A percentile compares a stretch with the other conserved stretches of the same genome.
Evolutionary conservation across 2,329 filamentous ascomycete genomes (phyloP).

Genomic region (Penicillium sp.): DNA sequence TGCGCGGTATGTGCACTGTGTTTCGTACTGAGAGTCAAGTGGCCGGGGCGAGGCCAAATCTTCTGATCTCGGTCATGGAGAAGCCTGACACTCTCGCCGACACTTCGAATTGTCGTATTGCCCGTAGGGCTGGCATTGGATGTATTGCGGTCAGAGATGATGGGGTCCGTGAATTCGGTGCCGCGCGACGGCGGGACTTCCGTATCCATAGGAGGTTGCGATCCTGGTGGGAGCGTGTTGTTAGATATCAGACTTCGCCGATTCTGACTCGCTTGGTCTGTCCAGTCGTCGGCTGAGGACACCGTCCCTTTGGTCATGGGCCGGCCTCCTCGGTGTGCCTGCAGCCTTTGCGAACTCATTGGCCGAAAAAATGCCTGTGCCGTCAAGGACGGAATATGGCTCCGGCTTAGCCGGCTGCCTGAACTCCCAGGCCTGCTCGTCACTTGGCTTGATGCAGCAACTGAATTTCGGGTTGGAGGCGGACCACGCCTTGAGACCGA

Average conservation of each 20-base stretch:
- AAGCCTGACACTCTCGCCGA: slow-evolving; percentile 75
- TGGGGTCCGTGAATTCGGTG: slow-evolving; percentile 75
- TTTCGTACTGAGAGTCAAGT: slow-evolving; percentile 60
- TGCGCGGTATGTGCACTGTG: slow-evolving; percentile 56
- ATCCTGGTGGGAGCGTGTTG: slow-evolving; percentile 43
- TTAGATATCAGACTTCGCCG: slow-evolving; percentile 61
- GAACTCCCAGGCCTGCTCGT: slow-evolving; percentile 52
- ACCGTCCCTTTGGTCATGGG: slow-evolving; percentile 40
- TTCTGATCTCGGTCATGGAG: slow-evolving; percentile 57
- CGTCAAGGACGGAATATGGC: slow-evolving; percentile 84
- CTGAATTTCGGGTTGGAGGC: slow-evolving; percentile 40
- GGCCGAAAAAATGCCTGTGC: slow-evolving; percentile 92
- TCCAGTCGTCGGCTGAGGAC: slow-evolving; percentile 43
- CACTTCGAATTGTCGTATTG: slow-evolving; percentile 58
- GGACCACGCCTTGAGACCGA: slow-evolving; percentile 57
- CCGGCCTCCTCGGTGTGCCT: slow-evolving; percentile 74
- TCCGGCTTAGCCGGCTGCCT: slow-evolving; percentile 69
- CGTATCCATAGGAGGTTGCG: slow-evolving; percentile 40
- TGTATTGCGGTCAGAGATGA: slow-evolving; percentile 66
- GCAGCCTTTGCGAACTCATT: slow-evolving; percentile 92
- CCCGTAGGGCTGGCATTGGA: slow-evolving; percentile 70
- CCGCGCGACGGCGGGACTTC: slow-evolving; percentile 70
- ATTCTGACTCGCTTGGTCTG: slow-evolving; percentile 49
- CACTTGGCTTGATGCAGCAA: slow-evolving; percentile 37
- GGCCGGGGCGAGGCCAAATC: slow-evolving; percentile 32